Conservation (phyloP, 768 basidiomycete species). For the Leccinum barrowsii region DNA sequence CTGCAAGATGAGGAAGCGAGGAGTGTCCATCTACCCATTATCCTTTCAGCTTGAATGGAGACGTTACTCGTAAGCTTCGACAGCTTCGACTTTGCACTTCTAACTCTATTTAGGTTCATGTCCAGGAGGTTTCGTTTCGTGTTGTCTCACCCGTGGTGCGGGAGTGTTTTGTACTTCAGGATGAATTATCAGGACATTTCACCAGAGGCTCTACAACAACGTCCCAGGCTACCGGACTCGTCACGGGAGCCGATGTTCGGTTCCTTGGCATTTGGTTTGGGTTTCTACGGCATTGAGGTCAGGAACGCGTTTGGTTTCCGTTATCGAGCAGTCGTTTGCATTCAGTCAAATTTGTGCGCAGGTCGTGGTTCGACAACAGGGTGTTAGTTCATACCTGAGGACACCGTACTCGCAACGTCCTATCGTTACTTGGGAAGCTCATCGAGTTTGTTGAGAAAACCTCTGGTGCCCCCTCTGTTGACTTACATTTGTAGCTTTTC, state of each 20-base stretch:
- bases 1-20: conserved; percentile 85
- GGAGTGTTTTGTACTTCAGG: conserved; percentile 47
- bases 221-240: conserved; percentile 43
- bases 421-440: conserved; percentile 51
- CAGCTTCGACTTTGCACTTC: not conserved
- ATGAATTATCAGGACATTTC: conserved; percentile 53
- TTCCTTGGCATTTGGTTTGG: conserved; percentile 55
- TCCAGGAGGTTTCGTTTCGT: conserved; percentile 36
- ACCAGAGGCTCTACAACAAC: conserved; percentile 46
- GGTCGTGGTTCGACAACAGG: conserved; percentile 31
- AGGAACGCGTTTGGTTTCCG: conserved; percentile 52
- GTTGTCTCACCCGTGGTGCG: conserved; percentile 35
- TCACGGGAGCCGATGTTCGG: conserved; percentile 33
- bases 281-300: conserved; percentile 53
- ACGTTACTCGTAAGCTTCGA: conserved; percentile 50
- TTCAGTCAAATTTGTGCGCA: conserved; percentile 46
- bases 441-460: conserved; percentile 38
- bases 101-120: conserved; percentile 30
- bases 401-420: conserved; percentile 48
- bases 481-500: conserved; percentile 50
- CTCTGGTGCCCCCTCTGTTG: conserved; percentile 24
- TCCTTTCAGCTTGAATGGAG: conserved; percentile 69
- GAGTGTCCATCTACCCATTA: conserved; percentile 73
- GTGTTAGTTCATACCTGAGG: conserved; percentile 35
- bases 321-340: conserved; percentile 51